Conservation (phyloP, 2,329 filamentous ascomycete species). For the Monilinia aucupariae region DNA sequence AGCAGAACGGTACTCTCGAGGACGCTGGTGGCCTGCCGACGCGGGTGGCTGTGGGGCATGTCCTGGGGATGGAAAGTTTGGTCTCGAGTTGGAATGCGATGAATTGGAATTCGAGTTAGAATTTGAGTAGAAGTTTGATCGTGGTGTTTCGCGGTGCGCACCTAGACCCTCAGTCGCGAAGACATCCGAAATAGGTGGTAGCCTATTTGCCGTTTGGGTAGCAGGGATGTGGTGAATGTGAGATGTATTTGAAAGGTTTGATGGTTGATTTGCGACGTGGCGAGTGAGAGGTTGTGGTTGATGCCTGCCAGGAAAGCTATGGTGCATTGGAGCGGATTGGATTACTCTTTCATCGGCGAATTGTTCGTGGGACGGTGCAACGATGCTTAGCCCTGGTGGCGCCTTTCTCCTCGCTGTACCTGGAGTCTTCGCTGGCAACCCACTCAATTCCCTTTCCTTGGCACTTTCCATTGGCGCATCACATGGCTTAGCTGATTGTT, state of each 20-base stretch:
- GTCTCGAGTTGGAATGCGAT: constrained; percentile 58
- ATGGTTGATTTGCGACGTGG: constrained; percentile 75
- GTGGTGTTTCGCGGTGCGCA: constrained; percentile 47
- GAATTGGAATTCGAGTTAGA: constrained; percentile 46
- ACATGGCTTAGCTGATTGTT: constrained; percentile 78
- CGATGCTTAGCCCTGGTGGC: constrained; percentile 86
- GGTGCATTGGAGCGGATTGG: constrained; percentile 89
- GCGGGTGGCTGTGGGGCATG: constrained; percentile 44
- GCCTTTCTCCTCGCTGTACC: constrained; percentile 71
- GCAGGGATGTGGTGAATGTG: constrained; percentile 89
- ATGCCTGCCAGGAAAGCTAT: constrained; percentile 89
- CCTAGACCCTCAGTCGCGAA: constrained; percentile 73
- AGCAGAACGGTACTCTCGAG: constrained; percentile 87
- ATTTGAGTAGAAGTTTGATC: constrained; percentile 26
- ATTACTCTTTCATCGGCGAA: constrained; percentile 94
- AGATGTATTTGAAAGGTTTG: constrained; percentile 74
- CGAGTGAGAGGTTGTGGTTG: constrained; percentile 70
- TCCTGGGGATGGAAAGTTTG: constrained; percentile 70
- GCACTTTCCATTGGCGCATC: constrained; percentile 55
- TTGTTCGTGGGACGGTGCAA: constrained; percentile 85
- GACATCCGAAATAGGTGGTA: constrained; percentile 91
- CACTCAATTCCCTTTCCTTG: constrained; percentile 48
- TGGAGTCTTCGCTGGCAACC: constrained; percentile 57
- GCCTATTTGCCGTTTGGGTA: constrained; percentile 81
- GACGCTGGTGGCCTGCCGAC: constrained; percentile 51